Evolutionary conservation across 2,329 filamentous ascomycete genomes (phyloP).

Genomic region (Colletotrichum caudatum): DNA sequence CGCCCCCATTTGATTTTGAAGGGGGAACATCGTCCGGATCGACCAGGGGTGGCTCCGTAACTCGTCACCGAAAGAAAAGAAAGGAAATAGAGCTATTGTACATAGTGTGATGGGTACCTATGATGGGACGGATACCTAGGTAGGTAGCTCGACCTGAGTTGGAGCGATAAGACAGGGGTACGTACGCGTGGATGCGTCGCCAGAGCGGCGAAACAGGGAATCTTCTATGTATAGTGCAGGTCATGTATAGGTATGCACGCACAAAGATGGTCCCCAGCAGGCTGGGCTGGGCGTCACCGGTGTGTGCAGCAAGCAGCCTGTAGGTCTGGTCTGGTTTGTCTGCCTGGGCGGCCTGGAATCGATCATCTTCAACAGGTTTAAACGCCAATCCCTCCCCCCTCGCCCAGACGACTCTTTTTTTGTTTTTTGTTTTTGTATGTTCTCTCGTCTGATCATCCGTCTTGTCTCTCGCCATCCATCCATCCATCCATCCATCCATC

Average conservation of each 20-base stretch:
- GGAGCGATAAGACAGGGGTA: constrained; percentile 35
- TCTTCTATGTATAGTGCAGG: constrained; percentile 2
- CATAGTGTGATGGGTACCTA: neutral
- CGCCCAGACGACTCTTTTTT: constrained; percentile 12
- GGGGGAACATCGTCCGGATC: neutral
- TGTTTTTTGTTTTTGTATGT: neutral
- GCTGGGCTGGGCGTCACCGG: constrained; percentile 18
- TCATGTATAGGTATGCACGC: constrained; percentile 25
- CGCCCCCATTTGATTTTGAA: neutral
- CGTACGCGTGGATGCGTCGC: constrained; percentile 16
- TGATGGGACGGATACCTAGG: constrained; percentile 22
- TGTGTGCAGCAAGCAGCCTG: constrained; percentile 26
- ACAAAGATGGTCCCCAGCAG: constrained; percentile 39
- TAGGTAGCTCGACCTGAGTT: constrained; percentile 26
- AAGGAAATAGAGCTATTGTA: constrained; percentile 24
- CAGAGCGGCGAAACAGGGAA: constrained; percentile 40
- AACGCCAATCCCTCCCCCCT: constrained; percentile 40
- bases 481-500: no score
- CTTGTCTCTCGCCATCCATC: constrained; percentile 31
- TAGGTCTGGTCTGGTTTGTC: no score
- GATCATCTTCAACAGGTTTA: constrained; percentile 42
- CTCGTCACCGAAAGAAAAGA: constrained; percentile 6
- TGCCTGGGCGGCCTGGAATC: constrained; percentile 30
- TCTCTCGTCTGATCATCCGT: constrained; percentile 25
- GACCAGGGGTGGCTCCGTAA: constrained; percentile 29